Evolutionary conservation across 352 stramenopile genomes (phyloP), one percentile per base, ranked within the genome.

Genomic region (Phytophthora macrochlamydospora): DNA sequence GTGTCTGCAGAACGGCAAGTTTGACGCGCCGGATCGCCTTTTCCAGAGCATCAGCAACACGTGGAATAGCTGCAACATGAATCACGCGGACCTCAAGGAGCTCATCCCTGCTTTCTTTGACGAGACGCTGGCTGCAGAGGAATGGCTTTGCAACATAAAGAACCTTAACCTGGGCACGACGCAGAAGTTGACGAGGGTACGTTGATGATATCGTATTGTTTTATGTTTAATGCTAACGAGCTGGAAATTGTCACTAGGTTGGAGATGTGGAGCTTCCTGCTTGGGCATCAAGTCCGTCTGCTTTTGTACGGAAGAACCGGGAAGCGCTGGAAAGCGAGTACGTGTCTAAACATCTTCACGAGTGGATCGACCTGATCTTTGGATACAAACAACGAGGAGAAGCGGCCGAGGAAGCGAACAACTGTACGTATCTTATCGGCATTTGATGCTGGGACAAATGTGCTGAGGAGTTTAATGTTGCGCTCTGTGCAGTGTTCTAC

Each of bases 81-180:
- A 93, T 44, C 90, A 98, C 42, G 92, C 92, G 3, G 98, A 99
- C 72, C 84, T 99, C 6, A 99, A 99, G 76, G 98, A 99, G 71
- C 79, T 99, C 7, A 99, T 98, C 18, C 97, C 98, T 4, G 97
- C 99, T 71, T 99, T 98, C 78, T 99, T 98, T 73, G 96, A 97
- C 54, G 92, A 98, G 11, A 91, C 95, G 31, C 73, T 97, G 1
- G 51, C 73, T 0, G 68, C 83, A 2, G 77, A 90, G 3, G 83
- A 93, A 45, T 99, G 99, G 85, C 83, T 99, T 44, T 85, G 88
- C 59, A 99, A 99, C 72, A 70, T 75, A 2, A 98, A 98, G 68
- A 89, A 97, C 49, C 92, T 99, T 56, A 93, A 98, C 70, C 91
- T 99, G 18, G 98, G 98, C 8, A 98, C 87, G 5, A 83, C 94